phyloP scores from a whole-genome alignment of 495 filamentous ascomycete genomes.

The Physcia stellaris region DNA sequence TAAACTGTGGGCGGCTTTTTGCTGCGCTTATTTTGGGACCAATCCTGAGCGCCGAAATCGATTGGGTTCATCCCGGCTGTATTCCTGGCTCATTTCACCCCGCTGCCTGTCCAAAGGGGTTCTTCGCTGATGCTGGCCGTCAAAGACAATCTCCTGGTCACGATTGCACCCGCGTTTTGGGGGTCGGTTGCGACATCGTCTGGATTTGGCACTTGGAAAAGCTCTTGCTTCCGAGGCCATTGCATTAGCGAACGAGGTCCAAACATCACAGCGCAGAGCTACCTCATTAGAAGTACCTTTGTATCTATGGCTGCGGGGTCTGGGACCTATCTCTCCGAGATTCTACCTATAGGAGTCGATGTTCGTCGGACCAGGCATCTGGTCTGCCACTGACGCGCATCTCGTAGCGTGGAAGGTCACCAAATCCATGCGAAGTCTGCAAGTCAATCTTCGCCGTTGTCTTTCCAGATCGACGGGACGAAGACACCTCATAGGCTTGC shows the following conservation, averaged over 20 bases:
- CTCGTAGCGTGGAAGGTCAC: conserved; percentile 13
- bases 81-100: too few relatives aligned
- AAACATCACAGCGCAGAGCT: conserved; percentile 8
- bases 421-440: conserved; percentile 16
- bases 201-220: background rate
- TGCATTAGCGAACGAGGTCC: conserved; percentile 13
- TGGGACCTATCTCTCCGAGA: conserved; percentile 8
- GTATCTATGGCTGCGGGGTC: conserved; percentile 10
- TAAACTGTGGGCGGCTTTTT: too few relatives aligned
- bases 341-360: conserved; percentile 9
- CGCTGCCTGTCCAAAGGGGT: too few relatives aligned
- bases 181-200: too few relatives aligned
- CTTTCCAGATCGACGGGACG: conserved; percentile 25
- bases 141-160: too few relatives aligned
- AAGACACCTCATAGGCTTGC: conserved; percentile 32
- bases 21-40: conserved; percentile 1
- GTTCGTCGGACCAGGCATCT: conserved; percentile 11
- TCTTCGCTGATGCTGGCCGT: too few relatives aligned
- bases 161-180: too few relatives aligned
- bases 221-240: conserved; percentile 7
- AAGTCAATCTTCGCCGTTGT: conserved; percentile 14
- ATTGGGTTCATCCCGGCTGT: conserved; percentile 2
- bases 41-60: too few relatives aligned
- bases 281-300: conserved; percentile 7
- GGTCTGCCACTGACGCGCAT: conserved; percentile 18